Base-by-base conservation (phyloP, 768 basidiomycete genomes). In the Suillus paluster region DNA sequence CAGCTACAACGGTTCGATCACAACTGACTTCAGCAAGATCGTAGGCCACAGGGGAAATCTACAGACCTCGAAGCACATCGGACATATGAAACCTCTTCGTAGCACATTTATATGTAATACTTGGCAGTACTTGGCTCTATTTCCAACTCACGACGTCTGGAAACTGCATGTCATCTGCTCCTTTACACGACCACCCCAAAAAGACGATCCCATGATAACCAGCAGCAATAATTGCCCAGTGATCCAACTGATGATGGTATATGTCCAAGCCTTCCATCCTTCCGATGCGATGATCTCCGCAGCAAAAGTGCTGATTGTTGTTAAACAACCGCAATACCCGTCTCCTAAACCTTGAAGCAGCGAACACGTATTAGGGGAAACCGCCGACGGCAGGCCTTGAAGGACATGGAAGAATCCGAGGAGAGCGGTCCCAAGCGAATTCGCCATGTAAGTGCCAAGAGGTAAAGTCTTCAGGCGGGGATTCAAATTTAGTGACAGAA, bases 271-370 rank as follows among this genome's bases (percentile, higher is more conserved):
- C 69, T 83, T 86, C 73, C 84, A 72, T 36, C 79, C 72, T 46
- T 78, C 74, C 63, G 95, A 77, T 45, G 84, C 83, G 38, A 80
- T 76, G 23, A 92, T 72, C 72, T 99, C 97, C 10, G 88, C 88
- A 2, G 87, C 90, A 70, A 99, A 97, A 19, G 96, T 99, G 73
- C 92, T 94, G 67, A 99, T 84, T 1, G 97, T 99, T 2, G 91
- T 96, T 67, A 99, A 80, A 77, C 94, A 95, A 12, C 95, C 97
- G 71, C 96, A 98, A 71, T 94, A 98, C 8, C 97, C 97, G 71
- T 98, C 94, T 25, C 81, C 80, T 41, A 99, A 76, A 1, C 94
- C 96, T 70, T 92, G 89, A 45, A 98, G 74, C 21, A 94, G 79
- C 27, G 84, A 80, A 70, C 96, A 97, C 38, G 84, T 80, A 62